A percentile compares a stretch with the other conserved stretches of the same genome.
Evolutionary conservation across 108 stramenopile species (phyloP).

Genomic region (Conticribra weissflogii): DNA sequence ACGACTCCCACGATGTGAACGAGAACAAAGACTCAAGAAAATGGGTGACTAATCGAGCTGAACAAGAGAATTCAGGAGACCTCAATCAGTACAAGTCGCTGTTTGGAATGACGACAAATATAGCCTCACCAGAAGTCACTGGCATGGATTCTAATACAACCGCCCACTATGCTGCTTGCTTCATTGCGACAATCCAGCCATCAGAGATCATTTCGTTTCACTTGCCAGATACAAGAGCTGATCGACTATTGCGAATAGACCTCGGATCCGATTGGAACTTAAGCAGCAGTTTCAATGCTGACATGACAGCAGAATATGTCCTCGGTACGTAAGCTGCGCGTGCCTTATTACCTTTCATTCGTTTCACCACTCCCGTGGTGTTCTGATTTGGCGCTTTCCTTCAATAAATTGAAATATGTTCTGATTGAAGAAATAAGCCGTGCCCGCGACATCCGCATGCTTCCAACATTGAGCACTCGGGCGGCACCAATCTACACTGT

Average conservation of each 20-base stretch:
- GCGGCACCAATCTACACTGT: constrained; percentile 83
- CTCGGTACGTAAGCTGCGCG: too few species aligned
- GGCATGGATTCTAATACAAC: constrained; percentile 56
- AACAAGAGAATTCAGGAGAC: constrained; percentile 5
- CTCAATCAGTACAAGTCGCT: constrained; percentile 72
- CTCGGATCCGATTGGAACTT: constrained; percentile 68
- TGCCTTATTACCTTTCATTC: too few species aligned
- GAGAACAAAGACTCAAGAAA: constrained; percentile 37
- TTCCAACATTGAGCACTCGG: constrained; percentile 74
- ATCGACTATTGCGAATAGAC: constrained; percentile 77
- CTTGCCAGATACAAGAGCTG: constrained; percentile 82
- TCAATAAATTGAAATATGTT: too few species aligned
- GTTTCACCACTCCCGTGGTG: too few species aligned
- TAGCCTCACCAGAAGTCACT: constrained; percentile 29
- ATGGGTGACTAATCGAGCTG: constrained; percentile 54
- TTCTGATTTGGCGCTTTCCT: too few species aligned
- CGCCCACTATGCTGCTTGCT: constrained; percentile 74
- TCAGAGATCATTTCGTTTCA: constrained; percentile 70
- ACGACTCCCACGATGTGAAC: constrained; percentile 5
- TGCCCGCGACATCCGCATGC: constrained; percentile 65
- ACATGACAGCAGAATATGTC: constrained; percentile 68
- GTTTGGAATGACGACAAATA: constrained; percentile 55
- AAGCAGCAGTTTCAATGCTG: constrained; percentile 74
- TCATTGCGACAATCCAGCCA: constrained; percentile 62
- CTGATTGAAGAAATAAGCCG: constrained; percentile 49